Evolutionary conservation across 2,329 filamentous ascomycete species (phyloP).

Genomic region (Ambrosiella cleistominuta): DNA sequence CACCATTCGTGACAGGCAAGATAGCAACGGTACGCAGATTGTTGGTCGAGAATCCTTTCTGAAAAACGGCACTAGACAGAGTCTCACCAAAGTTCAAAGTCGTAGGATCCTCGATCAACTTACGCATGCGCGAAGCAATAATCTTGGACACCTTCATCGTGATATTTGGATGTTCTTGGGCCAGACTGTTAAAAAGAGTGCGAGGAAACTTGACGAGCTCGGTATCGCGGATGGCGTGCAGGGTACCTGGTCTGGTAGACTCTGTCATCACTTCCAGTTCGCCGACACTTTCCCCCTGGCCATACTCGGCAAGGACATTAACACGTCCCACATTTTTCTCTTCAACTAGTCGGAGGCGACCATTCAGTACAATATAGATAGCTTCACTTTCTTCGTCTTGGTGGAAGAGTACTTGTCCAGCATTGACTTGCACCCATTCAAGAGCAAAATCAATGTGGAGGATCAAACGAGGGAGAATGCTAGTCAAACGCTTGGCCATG

Average conservation of each 20-base stretch:
- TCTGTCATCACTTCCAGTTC: constrained; percentile 96
- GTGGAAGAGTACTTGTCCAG: constrained; percentile 86
- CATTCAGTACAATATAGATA: constrained; percentile 94
- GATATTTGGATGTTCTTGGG: constrained; percentile 91
- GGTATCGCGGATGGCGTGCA: constrained; percentile 92
- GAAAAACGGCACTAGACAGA: constrained; percentile 20
- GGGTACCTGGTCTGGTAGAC: constrained; percentile 69
- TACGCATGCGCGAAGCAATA: constrained; percentile 85
- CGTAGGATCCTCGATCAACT: constrained; percentile 66
- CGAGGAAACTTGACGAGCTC: constrained; percentile 92
- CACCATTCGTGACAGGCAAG: constrained; percentile 73
- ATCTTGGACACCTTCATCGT: constrained; percentile 99
- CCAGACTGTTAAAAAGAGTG: constrained; percentile 91
- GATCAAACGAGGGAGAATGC: constrained; percentile 71
- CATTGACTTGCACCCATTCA: constrained; percentile 94
- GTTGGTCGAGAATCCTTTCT: constrained; percentile 62
- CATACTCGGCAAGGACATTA: constrained; percentile 77
- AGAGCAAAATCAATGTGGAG: constrained; percentile 95
- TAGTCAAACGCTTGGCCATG: constrained; percentile 88
- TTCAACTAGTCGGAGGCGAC: constrained; percentile 67
- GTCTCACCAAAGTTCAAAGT: constrained; percentile 45
- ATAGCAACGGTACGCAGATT: constrained; percentile 89
- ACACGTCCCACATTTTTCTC: constrained; percentile 68
- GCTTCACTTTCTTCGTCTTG: constrained; percentile 92
- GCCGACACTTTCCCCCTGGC: constrained; percentile 92